Evolutionary conservation across 352 stramenopile species (phyloP).

Genomic region (Phytophthora sojae): DNA sequence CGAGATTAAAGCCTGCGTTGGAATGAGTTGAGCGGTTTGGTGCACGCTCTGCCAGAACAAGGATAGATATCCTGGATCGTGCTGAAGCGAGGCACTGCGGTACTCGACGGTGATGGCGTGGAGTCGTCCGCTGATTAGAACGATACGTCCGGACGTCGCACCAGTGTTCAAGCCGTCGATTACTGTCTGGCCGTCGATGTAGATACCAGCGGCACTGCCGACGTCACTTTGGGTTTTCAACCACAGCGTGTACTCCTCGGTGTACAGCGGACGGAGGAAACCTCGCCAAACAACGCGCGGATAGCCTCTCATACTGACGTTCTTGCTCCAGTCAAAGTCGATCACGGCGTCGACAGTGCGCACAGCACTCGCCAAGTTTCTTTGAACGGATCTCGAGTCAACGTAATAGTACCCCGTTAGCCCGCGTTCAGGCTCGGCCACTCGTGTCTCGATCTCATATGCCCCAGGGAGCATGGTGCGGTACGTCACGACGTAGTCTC

Average conservation of each 20-base stretch:
- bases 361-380: conserved; percentile 25
- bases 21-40: conserved; percentile 23
- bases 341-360: conserved; percentile 45
- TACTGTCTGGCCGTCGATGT: conserved; percentile 42
- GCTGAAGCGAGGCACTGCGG: conserved; percentile 28
- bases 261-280: conserved; percentile 51
- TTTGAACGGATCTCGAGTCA: conserved; percentile 24
- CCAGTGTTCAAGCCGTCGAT: conserved; percentile 50
- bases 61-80: conserved; percentile 20
- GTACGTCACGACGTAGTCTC: conserved; percentile 56
- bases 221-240: conserved; percentile 33
- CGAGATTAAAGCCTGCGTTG: conserved; percentile 21
- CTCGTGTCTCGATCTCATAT: conserved; percentile 59
- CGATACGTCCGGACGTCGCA: conserved; percentile 21
- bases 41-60: conserved; percentile 30
- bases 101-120: conserved; percentile 63
- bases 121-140: conserved; percentile 37
- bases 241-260: conserved; percentile 48
- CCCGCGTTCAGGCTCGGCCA: conserved; percentile 38
- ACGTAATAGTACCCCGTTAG: conserved; percentile 53
- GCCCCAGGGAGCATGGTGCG: conserved; percentile 31
- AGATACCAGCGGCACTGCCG: conserved; percentile 34
- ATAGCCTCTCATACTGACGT: conserved; percentile 49
- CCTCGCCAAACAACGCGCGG: conserved; percentile 55
- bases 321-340: conserved; percentile 50